These are phyloP conservation scores for Euphorbia schlechtendalii DNA, from an alignment of 441 rosid genomes.

Conservation along the genomic window DNA sequence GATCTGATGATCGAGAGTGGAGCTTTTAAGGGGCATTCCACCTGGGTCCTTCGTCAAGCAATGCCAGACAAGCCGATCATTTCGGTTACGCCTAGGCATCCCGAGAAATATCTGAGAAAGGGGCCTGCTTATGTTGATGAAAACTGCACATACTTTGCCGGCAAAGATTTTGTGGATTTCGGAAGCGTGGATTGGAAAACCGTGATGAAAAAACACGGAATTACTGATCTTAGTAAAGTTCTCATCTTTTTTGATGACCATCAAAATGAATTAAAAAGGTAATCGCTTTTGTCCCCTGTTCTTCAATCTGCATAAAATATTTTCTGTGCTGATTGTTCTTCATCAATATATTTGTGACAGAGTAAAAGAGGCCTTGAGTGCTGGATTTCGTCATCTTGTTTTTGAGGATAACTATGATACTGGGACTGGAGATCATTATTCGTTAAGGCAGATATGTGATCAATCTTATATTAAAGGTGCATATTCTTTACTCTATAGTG, in stretches of 20 bases:
- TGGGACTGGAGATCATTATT: constrained; percentile 96
- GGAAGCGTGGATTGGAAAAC: constrained; percentile 81
- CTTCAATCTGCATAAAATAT: neutral
- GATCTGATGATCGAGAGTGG: constrained; percentile 96
- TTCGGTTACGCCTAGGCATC: constrained; percentile 86
- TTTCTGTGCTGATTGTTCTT: constrained; percentile 15
- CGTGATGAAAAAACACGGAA: constrained; percentile 61
- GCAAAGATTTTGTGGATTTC: constrained; percentile 94
- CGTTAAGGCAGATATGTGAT: constrained; percentile 93
- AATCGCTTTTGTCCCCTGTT: constrained; percentile 1
- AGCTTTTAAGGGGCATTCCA: constrained; percentile 96
- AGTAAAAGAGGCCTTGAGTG: constrained; percentile 72
- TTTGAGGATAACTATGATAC: constrained; percentile 99
- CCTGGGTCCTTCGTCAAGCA: constrained; percentile 98
- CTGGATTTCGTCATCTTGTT: constrained; percentile 81
- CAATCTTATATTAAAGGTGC: constrained; percentile 81
- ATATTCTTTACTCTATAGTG: neutral
- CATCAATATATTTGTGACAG: constrained; percentile 34
- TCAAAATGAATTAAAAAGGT: constrained; percentile 97
- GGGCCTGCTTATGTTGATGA: constrained; percentile 96
- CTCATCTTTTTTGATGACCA: constrained; percentile 92
- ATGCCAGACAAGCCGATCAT: constrained; percentile 74
- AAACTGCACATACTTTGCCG: constrained; percentile 94
- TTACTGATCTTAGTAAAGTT: constrained; percentile 55
- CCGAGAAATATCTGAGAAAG: constrained; percentile 81